Base-by-base conservation (phyloP, 2,329 filamentous ascomycete species). In the Neonectria coccinea region DNA sequence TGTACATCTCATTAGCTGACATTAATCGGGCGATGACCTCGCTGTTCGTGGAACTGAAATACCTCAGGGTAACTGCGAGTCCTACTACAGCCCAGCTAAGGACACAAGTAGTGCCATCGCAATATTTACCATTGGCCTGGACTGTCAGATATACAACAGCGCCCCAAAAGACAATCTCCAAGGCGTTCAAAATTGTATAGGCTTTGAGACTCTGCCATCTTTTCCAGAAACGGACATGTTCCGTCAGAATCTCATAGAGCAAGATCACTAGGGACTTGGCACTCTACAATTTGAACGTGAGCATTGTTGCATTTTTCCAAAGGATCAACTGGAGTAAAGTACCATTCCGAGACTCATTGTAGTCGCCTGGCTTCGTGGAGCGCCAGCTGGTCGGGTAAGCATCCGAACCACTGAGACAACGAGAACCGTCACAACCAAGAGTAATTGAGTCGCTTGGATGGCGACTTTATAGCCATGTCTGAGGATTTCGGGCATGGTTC, bases 311-410 rank as follows among this genome's bases (percentile, higher is more conserved):
- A 42, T 18, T 20, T 42, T 20, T n/a, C 20, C n/a, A 42, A 18
- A 11, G 41, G 41, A 20, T 42, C 8, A 3, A 42, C n/a, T 1
- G 5, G 41, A 42, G n/a, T 5, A 20, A 20, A 42, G 20, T 42
- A 42, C 41, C 41, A 42, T 42, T 20, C 41, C 41, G 8, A 42
- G 41, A 42, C 41, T 42, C 41, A 42, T 42, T 42, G 41, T 42
- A 20, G 5, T n/a, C 41, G n/a, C 41, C n/a, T 9, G 41, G 41
- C 41, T 42, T 42, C 41, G 10, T 20, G 41, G n/a, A 1, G 41
- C 41, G 10, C n/a, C 1, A 18, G 41, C 41, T 20, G 41, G n/a
- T 42, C 41, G n/a, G 20, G n/a, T 42, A 20, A 42, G 3, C 41
- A 42, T 42, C n/a, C n/a, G n/a, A 6, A 42, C 41, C n/a, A 42